These are phyloP conservation scores for Talaromyces pinophilus DNA, from an alignment of 2,329 filamentous ascomycete species.

Conservation along the genomic window DNA sequence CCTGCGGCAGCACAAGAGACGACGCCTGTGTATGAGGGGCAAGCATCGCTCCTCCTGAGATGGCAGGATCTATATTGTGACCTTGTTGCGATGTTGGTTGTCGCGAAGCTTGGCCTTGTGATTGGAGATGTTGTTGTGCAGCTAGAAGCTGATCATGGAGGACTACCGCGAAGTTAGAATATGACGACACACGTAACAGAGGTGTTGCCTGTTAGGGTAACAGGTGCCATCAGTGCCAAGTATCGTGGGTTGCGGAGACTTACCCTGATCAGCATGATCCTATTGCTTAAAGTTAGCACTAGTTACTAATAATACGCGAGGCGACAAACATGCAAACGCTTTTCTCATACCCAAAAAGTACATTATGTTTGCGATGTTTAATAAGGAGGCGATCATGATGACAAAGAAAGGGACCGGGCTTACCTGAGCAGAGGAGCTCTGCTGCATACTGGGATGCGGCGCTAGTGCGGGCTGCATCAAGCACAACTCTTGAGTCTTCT, in stretches of 20 bases:
- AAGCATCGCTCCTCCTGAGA: conserved; percentile 55
- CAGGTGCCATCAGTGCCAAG: no score
- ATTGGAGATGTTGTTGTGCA: conserved; percentile 47
- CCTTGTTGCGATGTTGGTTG: conserved; percentile 49
- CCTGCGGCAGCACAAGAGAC: conserved; percentile 32
- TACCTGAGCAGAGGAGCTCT: conserved; percentile 57
- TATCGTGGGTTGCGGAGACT: conserved; percentile 26
- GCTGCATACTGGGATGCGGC: conserved; percentile 52
- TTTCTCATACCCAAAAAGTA: neutral
- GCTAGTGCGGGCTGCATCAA: conserved; percentile 51
- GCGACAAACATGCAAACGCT: neutral
- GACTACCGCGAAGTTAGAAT: conserved; percentile 43
- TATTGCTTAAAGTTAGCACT: conserved; percentile 2
- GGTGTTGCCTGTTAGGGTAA: neutral
- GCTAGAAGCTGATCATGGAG: conserved; percentile 65
- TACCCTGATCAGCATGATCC: conserved; percentile 49
- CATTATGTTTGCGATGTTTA: neutral
- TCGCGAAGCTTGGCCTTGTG: conserved; percentile 45
- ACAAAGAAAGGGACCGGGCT: conserved; percentile 46
- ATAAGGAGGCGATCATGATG: conserved; percentile 27
- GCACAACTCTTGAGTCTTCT: conserved; percentile 21
- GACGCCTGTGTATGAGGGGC: conserved; percentile 32
- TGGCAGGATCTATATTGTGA: conserved; percentile 62
- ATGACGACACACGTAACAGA: conserved; percentile 5
- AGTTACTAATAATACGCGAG: neutral